These are phyloP conservation scores for Marsdenia floribunda DNA, from an alignment of 257 asterid species.

Conservation along the genomic window DNA sequence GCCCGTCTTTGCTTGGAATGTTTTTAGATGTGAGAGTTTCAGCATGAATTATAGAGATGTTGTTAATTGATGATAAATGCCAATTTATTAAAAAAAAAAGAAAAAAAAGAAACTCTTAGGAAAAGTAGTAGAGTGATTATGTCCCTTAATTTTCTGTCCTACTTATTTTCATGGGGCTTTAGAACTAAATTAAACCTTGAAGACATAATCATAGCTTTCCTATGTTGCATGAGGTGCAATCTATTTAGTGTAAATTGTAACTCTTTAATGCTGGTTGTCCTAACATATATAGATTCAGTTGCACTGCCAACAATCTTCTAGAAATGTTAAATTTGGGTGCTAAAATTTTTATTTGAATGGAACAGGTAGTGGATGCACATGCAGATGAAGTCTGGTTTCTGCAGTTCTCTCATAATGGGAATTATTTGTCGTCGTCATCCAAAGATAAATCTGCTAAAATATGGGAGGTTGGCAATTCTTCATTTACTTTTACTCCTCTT, in stretches of 20 bases:
- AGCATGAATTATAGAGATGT: background rate
- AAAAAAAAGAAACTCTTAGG: background rate
- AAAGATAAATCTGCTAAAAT: slow-evolving; percentile 17
- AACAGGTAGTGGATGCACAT: slow-evolving; percentile 9
- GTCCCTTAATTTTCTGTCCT: background rate
- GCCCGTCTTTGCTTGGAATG: background rate
- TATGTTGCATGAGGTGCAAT: background rate
- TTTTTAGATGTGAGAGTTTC: background rate
- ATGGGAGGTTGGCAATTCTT: slow-evolving; percentile 17
- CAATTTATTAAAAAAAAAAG: background rate
- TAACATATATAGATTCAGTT: background rate
- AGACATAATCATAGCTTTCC: background rate
- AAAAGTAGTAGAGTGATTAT: background rate
- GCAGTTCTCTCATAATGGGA: slow-evolving; percentile 17
- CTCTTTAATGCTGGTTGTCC: background rate
- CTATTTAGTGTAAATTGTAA: background rate
- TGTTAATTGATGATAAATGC: background rate
- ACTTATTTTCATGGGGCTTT: background rate
- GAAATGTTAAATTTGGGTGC: background rate
- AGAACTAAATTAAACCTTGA: background rate
- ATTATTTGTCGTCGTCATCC: slow-evolving; percentile 19
- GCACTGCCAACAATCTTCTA: background rate
- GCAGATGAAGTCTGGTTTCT: slow-evolving; percentile 18
- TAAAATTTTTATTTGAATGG: background rate
- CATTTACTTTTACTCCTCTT: background rate